These are phyloP conservation scores for Lactarius tabidus DNA, from an alignment of 768 basidiomycete genomes.

Conservation along the genomic window DNA sequence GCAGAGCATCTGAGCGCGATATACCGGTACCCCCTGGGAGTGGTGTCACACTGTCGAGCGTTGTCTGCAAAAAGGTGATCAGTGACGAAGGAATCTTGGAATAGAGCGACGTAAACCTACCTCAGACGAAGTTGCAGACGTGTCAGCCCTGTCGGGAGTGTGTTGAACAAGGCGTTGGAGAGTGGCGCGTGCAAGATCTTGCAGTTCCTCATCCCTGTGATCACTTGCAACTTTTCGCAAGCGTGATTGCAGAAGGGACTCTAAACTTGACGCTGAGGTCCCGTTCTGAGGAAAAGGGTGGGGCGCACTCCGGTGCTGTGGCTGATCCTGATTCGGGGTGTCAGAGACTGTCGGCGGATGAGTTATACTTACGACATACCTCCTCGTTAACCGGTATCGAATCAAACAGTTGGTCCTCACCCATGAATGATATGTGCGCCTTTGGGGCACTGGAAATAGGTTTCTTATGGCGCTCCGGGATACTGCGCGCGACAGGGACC, in stretches of 20 bases:
- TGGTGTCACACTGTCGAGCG: neutral
- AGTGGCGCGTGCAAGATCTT: slow-evolving; percentile 6
- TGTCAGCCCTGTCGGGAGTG: neutral
- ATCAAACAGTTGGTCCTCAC: neutral
- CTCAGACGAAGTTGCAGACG: neutral
- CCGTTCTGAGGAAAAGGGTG: neutral
- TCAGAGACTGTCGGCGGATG: neutral
- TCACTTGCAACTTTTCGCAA: neutral
- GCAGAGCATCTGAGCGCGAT: slow-evolving; percentile 13
- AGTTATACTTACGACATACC: neutral
- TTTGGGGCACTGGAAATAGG: neutral
- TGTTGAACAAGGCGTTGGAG: neutral
- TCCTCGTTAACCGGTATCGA: neutral
- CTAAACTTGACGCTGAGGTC: neutral
- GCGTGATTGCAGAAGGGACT: slow-evolving; percentile 4
- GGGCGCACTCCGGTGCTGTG: neutral
- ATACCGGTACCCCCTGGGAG: slow-evolving; percentile 12
- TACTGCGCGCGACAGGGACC: neutral
- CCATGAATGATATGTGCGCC: neutral
- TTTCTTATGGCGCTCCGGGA: neutral
- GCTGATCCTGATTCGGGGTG: neutral
- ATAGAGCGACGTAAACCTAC: neutral
- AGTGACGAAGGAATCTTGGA: neutral
- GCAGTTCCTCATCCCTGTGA: slow-evolving; percentile 16
- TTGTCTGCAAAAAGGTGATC: neutral